Evolutionary conservation across 768 basidiomycete genomes (phyloP), one percentile per base, ranked within the genome.

Genomic region (Leccinellum albellum): DNA sequence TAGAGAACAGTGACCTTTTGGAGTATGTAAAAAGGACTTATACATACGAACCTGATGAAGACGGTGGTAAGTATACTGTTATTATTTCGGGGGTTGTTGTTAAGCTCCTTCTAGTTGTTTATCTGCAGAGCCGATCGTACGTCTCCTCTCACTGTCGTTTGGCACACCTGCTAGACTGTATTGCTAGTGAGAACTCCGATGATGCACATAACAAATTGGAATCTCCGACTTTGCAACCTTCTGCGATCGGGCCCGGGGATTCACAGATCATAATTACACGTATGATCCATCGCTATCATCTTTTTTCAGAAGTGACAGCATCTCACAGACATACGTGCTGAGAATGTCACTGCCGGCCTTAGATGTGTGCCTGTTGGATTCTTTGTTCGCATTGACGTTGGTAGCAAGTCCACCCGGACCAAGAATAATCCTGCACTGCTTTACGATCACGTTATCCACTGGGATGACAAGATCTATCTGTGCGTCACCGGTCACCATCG

Each of bases 281-380:
- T 47, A 42, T 13, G 54, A 37, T 2, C 2, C 20, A 3, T 31
- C 37, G 4, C 26, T 6, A 1, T 42, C 40, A 42, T 3, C 10
- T 10, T 15, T 33, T 20, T 20, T 1, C n/a, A 29, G 33, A 21
- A 6, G 4, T 52, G 28, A 56, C 29, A 26, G 29, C 6, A 1
- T 37, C 20, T 9, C 23, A 12, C 28, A 65, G 64, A 54, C 4
- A 59, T 65, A 0, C 64, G 54, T 20, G 64, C 48, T 35, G 55
- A 57, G 35, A 54, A 58, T 42, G 24, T 55, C 29, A 24, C 37
- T 5, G n/a, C 46, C n/a, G 24, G 33, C 28, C 53, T 65, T 40
- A 45, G 37, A 24, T 64, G 55, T 17, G 51, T 65, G 37, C 64
- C 64, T 15, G 33, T 59, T 9, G 57, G 55, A 2, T 65, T 65